Evolutionary conservation across 2,329 filamentous ascomycete genomes (phyloP), one percentile per base, ranked within the genome.

Genomic region (Aspergillus floridensis): DNA sequence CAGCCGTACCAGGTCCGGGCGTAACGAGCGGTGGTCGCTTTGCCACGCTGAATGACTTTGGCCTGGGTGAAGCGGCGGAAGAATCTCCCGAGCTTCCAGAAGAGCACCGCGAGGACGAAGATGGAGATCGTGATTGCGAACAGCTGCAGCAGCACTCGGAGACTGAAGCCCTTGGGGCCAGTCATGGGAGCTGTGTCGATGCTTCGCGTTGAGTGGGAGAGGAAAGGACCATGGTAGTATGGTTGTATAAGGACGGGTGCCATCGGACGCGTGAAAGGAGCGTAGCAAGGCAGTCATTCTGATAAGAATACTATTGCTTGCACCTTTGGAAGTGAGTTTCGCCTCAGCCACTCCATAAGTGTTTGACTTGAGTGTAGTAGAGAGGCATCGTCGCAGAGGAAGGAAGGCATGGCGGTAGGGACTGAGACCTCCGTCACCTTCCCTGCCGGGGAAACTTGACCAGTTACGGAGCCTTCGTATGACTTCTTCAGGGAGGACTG

Each of bases 1-100:
- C 76, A 79, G 35, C 76, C 76, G 59, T 78, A 77, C 76, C 76
- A 79, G 12, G 76, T 77, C 47, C 70, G 75, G 24, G 70, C 71
- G 60, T 76, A 77, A 14, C 74, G 73, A 60, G 67, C 65, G 16
- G 65, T 66, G 10, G 68, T 63, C 4, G 62, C 53, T 59, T 73
- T 77, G 24, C 72, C 73, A 55, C 61, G 64, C 49, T 63, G 56
- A 21, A 77, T 53, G 31, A 79, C 70, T 60, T 66, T 73, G 44
- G 69, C 59, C 55, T 67, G 65, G 7, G 68, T 77, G 53, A 77
- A 75, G 2, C 57, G 69, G 55, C 76, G 75, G 59, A 76, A 60
- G 56, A 75, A 72, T 3, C 67, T 62, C 10, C 75, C 76, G 31
- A 71, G 56, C 56, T 75, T 78, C 76, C 76, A 78, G 55, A 74